Evolutionary conservation across 1,284 basidiomycete genomes (phyloP).

Genomic region (Ustilago sp.): DNA sequence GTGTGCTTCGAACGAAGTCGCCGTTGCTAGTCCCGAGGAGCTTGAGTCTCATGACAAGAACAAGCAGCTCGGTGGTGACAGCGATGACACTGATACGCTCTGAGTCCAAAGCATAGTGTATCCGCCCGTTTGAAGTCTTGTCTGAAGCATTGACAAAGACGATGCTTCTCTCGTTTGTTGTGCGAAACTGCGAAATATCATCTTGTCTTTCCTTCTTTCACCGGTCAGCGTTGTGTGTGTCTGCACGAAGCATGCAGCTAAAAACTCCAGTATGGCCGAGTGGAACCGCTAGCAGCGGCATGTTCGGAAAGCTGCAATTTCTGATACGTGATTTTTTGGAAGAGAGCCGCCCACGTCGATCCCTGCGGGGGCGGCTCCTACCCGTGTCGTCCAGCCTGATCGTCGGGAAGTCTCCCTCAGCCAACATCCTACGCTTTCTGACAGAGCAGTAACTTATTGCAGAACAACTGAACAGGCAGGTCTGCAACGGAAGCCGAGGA

Average conservation of each 20-base stretch:
- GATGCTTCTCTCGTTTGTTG: neutral
- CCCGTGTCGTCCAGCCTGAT: neutral
- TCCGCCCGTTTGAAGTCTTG: too few species aligned
- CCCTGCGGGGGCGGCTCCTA: neutral
- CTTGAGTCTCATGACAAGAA: slow-evolving; percentile 24
- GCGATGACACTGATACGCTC: slow-evolving; percentile 33
- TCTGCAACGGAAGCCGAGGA: too few species aligned
- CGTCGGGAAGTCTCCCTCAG: neutral
- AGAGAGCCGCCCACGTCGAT: slow-evolving; percentile 22
- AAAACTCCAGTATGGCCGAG: slow-evolving; percentile 14
- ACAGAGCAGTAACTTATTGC: too few species aligned
- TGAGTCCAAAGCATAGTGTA: slow-evolving; percentile 1
- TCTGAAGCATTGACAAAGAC: too few species aligned
- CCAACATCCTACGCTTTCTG: too few species aligned
- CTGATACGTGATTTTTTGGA: too few species aligned
- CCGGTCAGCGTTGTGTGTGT: too few species aligned
- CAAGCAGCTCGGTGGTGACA: slow-evolving; percentile 40
- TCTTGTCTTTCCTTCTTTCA: too few species aligned
- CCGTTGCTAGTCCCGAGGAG: slow-evolving; percentile 39
- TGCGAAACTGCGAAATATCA: too few species aligned
- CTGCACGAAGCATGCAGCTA: too few species aligned
- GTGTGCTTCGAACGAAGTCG: slow-evolving; percentile 2
- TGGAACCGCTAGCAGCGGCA: slow-evolving; percentile 12
- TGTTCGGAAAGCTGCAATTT: neutral
- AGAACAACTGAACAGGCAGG: too few species aligned